These are phyloP conservation scores for Calonectria pseudoturangicola DNA, from an alignment of 2,329 filamentous ascomycete genomes.

Conservation along the genomic window DNA sequence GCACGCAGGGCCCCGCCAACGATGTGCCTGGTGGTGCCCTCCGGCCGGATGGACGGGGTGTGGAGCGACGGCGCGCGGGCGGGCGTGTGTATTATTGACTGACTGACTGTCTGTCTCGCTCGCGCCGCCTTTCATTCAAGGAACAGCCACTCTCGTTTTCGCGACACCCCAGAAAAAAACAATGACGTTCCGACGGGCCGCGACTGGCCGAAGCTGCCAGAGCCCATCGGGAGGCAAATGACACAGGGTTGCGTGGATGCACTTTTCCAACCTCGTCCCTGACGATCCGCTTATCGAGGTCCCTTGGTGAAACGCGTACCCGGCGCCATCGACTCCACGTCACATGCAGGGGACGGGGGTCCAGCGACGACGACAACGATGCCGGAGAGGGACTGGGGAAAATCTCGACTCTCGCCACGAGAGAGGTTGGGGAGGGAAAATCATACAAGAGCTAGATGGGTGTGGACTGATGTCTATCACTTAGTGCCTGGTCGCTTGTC, in stretches of 20 bases:
- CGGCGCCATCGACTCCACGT: constrained; percentile 53
- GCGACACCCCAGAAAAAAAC: not conserved
- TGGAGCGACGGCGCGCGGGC: not conserved
- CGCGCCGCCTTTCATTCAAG: no score
- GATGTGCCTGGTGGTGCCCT: no score
- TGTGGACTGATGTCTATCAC: not conserved
- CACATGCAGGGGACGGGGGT: constrained; percentile 47
- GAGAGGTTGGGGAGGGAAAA: not conserved
- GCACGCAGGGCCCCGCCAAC: not conserved
- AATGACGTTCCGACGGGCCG: constrained; percentile 4
- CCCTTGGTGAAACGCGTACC: constrained; percentile 50
- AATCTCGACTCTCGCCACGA: not conserved
- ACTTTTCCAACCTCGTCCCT: constrained; percentile 47
- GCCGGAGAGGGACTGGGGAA: not conserved
- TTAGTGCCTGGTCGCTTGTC: not conserved
- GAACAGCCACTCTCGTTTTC: constrained; percentile 3
- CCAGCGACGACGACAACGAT: not conserved
- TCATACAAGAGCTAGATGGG: not conserved
- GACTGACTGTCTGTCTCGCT: not conserved
- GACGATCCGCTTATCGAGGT: constrained; percentile 48
- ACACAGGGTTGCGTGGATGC: constrained; percentile 20
- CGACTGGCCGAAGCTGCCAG: constrained; percentile 18
- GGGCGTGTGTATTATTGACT: not conserved
- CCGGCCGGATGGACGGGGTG: not conserved
- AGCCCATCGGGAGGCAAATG: constrained; percentile 15